These are phyloP conservation scores for Teunomyces atbi DNA, from an alignment of 805 yeast species.

Conservation along the genomic window DNA sequence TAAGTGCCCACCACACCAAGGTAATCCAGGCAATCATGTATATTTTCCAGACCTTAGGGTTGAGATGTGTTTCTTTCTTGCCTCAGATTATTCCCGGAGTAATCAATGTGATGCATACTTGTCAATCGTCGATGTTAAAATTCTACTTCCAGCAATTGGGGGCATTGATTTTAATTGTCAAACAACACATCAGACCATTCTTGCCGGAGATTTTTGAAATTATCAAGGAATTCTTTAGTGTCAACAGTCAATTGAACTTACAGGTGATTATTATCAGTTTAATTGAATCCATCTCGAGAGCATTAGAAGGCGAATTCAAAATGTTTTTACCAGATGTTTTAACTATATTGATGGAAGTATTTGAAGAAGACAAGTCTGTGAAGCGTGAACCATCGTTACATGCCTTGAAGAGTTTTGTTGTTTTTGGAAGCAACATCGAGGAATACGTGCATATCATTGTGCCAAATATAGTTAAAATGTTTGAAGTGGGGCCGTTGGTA, in stretches of 20 bases:
- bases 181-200: slow-evolving; percentile 85
- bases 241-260: slow-evolving; percentile 47
- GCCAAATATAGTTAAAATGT: slow-evolving; percentile 80
- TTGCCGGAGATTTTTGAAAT: slow-evolving; percentile 72
- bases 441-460: slow-evolving; percentile 83
- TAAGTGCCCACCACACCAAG: slow-evolving; percentile 82
- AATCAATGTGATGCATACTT: slow-evolving; percentile 75
- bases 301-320: slow-evolving; percentile 91
- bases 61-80: slow-evolving; percentile 85
- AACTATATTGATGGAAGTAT: slow-evolving; percentile 69
- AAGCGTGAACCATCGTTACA: slow-evolving; percentile 63
- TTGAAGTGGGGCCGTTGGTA: slow-evolving; percentile 64
- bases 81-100: slow-evolving; percentile 88
- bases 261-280: slow-evolving; percentile 79
- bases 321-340: slow-evolving; percentile 74
- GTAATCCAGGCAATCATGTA: slow-evolving; percentile 93
- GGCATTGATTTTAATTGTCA: slow-evolving; percentile 74
- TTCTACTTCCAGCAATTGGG: slow-evolving; percentile 88
- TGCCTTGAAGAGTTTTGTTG: slow-evolving; percentile 78
- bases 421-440: slow-evolving; percentile 83
- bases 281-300: slow-evolving; percentile 78
- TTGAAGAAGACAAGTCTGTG: slow-evolving; percentile 68
- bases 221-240: slow-evolving; percentile 67
- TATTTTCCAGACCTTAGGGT: slow-evolving; percentile 84
- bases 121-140: slow-evolving; percentile 76